A percentile compares a stretch with the other conserved stretches of the same genome.
Evolutionary conservation across 352 stramenopile genomes (phyloP).

Genomic region (Pythium brachiatum): DNA sequence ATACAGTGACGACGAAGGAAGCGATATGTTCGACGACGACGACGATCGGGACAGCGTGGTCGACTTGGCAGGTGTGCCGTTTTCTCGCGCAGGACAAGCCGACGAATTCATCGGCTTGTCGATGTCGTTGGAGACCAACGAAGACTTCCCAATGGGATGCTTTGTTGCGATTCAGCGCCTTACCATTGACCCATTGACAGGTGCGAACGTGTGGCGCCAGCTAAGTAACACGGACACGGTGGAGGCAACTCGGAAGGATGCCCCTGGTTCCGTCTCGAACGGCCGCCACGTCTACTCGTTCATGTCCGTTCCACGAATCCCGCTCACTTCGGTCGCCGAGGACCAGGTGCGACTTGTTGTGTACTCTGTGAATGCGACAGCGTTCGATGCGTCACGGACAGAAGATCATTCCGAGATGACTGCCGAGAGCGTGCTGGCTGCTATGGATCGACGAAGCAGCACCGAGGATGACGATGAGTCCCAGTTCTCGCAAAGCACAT

Average conservation of each 20-base stretch:
- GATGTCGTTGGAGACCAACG: constrained; percentile 82
- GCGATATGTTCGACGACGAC: constrained; percentile 42
- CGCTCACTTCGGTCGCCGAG: constrained; percentile 39
- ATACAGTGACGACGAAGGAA: constrained; percentile 46
- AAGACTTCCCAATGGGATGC: constrained; percentile 67
- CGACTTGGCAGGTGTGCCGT: constrained; percentile 22
- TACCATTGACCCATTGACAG: constrained; percentile 35
- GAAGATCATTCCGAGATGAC: constrained; percentile 72
- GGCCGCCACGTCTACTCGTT: constrained; percentile 77
- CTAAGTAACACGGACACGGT: constrained; percentile 85
- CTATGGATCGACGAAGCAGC: constrained; percentile 60
- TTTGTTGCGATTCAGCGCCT: constrained; percentile 82
- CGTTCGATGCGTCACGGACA: constrained; percentile 16
- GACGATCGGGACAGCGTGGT: constrained; percentile 34
- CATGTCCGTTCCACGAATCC: constrained; percentile 75
- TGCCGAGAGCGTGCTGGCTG: constrained; percentile 62
- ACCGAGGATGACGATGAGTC: constrained; percentile 29
- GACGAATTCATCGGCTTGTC: constrained; percentile 79
- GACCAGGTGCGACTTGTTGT: constrained; percentile 79
- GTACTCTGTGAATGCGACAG: constrained; percentile 52
- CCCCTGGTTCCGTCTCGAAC: constrained; percentile 12
- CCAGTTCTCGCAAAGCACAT: constrained; percentile 12
- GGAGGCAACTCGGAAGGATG: constrained; percentile 53
- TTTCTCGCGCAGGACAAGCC: constrained; percentile 1
- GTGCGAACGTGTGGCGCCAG: constrained; percentile 56